A percentile compares a stretch with the other conserved stretches of the same genome.
Conservation (phyloP, 2,329 filamentous ascomycete genomes). For the Thelonectria rubi region DNA sequence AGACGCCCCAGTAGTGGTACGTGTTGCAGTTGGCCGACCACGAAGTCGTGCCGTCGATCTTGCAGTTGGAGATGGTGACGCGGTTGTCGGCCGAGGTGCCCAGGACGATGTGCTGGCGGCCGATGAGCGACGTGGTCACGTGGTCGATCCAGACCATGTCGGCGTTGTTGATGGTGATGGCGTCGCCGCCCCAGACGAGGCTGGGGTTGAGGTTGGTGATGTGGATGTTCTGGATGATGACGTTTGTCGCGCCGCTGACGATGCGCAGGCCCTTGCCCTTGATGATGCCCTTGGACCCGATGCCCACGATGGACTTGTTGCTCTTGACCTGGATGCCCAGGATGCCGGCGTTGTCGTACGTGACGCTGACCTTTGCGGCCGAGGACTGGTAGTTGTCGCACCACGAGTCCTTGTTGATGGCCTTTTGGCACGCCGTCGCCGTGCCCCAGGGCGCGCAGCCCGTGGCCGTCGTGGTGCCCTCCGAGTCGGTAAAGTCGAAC, state of each 20-base stretch:
- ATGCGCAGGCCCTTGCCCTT: conserved; percentile 66
- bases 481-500: conserved; percentile 64
- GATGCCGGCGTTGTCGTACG: conserved; percentile 61
- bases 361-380: conserved; percentile 56
- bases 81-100: conserved; percentile 62
- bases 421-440: conserved; percentile 61
- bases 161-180: conserved; percentile 60
- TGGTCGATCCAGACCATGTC: conserved; percentile 63
- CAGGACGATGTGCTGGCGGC: conserved; percentile 68
- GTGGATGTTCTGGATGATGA: conserved; percentile 69
- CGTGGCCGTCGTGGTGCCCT: conserved; percentile 60
- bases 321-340: conserved; percentile 61
- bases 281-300: conserved; percentile 62
- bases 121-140: conserved; percentile 65
- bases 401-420: conserved; percentile 68
- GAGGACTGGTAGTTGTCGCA: conserved; percentile 66
- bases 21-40: conserved; percentile 67
- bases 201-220: conserved; percentile 65
- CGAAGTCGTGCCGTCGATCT: conserved; percentile 63
- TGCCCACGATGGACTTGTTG: conserved; percentile 67
- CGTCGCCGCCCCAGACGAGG: conserved; percentile 69
- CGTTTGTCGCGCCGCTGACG: conserved; percentile 57
- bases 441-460: conserved; percentile 69
- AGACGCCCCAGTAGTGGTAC: conserved; percentile 69
- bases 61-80: conserved; percentile 68